A percentile compares a stretch with the other conserved stretches of the same genome.
Evolutionary conservation across 495 filamentous ascomycete species (phyloP).

Genomic region (Tuber brumale): DNA sequence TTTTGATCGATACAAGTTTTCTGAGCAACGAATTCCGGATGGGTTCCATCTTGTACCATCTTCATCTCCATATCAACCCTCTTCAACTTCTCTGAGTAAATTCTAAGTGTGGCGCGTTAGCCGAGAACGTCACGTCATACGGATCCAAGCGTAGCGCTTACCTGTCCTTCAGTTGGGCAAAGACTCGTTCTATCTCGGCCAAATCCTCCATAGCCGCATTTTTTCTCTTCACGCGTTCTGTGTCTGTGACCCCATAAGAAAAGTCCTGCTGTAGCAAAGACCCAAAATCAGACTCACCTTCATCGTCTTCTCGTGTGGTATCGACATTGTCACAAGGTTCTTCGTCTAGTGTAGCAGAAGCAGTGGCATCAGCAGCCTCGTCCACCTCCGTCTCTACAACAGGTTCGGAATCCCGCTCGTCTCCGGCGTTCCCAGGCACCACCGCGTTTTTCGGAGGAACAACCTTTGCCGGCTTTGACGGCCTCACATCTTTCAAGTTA

Average conservation of each 20-base stretch:
- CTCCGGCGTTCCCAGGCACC: conserved; percentile 26
- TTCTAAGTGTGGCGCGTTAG: conserved; percentile 48
- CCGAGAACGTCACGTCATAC: conserved; percentile 16
- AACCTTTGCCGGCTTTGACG: conserved; percentile 18
- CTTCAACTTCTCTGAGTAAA: conserved; percentile 79
- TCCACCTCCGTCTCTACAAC: conserved; percentile 28
- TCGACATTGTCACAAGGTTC: conserved; percentile 49
- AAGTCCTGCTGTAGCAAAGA: conserved; percentile 14
- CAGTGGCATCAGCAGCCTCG: conserved; percentile 25
- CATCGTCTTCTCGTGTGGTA: conserved; percentile 59
- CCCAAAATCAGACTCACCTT: conserved; percentile 53
- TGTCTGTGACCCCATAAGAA: conserved; percentile 55
- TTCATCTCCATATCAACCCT: conserved; percentile 76
- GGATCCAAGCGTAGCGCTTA: conserved; percentile 46
- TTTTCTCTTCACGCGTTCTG: conserved; percentile 52
- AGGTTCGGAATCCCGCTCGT: conserved; percentile 32
- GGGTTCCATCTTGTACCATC: conserved; percentile 63
- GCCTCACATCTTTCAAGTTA: conserved; percentile 27
- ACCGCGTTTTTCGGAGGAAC: conserved; percentile 26
- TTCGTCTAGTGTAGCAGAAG: conserved; percentile 28
- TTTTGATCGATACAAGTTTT: conserved; percentile 74
- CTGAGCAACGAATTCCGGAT: conserved; percentile 81
- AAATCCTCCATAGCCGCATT: conserved; percentile 74
- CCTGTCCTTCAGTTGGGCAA: conserved; percentile 79
- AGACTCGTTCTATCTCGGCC: conserved; percentile 70